These are phyloP conservation scores for Rhizopogon rudus DNA, from an alignment of 768 basidiomycete species.

Conservation along the genomic window DNA sequence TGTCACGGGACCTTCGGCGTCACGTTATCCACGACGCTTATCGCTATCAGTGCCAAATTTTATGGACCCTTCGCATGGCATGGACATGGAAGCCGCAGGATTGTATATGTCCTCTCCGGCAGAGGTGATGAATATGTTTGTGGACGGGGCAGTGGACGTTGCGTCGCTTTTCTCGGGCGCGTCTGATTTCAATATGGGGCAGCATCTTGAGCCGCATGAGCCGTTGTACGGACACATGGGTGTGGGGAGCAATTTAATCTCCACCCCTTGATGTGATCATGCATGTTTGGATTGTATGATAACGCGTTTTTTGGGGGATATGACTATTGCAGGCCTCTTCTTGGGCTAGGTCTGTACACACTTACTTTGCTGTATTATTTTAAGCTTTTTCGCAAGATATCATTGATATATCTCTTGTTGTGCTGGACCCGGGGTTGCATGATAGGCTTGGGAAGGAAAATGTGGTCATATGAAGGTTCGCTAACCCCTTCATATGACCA, in stretches of 20 bases:
- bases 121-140: slow-evolving; percentile 61
- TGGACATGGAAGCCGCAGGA: slow-evolving; percentile 45
- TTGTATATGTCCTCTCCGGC: slow-evolving; percentile 50
- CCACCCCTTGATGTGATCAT: slow-evolving; percentile 19
- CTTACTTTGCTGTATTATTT: neutral
- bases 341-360: neutral
- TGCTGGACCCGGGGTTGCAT: no score
- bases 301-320: slow-evolving; percentile 10
- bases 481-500: no score
- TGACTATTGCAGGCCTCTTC: slow-evolving; percentile 5
- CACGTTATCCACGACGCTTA: slow-evolving; percentile 21
- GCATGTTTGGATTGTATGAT: neutral
- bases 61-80: slow-evolving; percentile 23
- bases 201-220: slow-evolving; percentile 22
- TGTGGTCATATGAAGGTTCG: no score
- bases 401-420: neutral
- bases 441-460: neutral
- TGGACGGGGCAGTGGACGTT: slow-evolving; percentile 40
- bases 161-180: slow-evolving; percentile 22
- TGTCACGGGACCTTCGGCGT: slow-evolving; percentile 6
- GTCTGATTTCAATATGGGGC: slow-evolving; percentile 25
- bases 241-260: slow-evolving; percentile 16
- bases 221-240: slow-evolving; percentile 22
- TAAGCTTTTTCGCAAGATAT: neutral
- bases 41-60: slow-evolving; percentile 22